A percentile compares a stretch with the other conserved stretches of the same genome.
Conservation (phyloP, 2,329 filamentous ascomycete species). For the Beauveria medogensis region DNA sequence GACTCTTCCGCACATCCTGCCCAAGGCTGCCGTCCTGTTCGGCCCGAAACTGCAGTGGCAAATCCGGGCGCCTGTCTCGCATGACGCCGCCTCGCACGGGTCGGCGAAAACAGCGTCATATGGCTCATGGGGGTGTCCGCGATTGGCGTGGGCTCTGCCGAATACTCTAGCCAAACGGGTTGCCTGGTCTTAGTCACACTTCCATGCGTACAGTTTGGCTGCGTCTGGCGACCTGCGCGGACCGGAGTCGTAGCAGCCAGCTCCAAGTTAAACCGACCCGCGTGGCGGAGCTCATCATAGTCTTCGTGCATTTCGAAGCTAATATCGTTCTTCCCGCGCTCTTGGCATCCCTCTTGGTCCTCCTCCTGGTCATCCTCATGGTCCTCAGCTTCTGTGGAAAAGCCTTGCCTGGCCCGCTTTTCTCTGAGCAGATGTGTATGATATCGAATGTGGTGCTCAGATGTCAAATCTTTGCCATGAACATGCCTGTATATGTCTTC, state of each 20-base stretch:
- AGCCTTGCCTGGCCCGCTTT: neutral
- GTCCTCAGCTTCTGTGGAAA: neutral
- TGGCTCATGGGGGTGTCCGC: slow-evolving; percentile 5
- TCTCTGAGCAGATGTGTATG: slow-evolving; percentile 1
- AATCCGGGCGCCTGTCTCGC: neutral
- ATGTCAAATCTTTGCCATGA: neutral
- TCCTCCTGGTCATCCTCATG: neutral
- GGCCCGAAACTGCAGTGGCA: neutral
- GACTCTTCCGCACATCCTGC: neutral
- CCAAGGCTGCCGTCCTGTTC: neutral
- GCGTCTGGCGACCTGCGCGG: neutral
- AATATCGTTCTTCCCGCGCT: neutral
- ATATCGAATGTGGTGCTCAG: slow-evolving; percentile 6
- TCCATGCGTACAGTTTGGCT: neutral
- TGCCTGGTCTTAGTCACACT: neutral
- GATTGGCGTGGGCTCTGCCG: slow-evolving; percentile 1
- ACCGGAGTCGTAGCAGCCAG: neutral
- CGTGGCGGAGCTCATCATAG: neutral
- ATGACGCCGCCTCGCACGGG: neutral
- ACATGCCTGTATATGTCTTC: slow-evolving; percentile 5
- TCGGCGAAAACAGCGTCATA: slow-evolving; percentile 2
- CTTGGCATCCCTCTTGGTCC: neutral
- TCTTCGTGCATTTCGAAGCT: neutral
- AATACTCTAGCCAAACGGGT: neutral
- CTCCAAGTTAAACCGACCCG: neutral